Conservation (phyloP, 2,329 filamentous ascomycete genomes). For the Aspergillus ochraceus region DNA sequence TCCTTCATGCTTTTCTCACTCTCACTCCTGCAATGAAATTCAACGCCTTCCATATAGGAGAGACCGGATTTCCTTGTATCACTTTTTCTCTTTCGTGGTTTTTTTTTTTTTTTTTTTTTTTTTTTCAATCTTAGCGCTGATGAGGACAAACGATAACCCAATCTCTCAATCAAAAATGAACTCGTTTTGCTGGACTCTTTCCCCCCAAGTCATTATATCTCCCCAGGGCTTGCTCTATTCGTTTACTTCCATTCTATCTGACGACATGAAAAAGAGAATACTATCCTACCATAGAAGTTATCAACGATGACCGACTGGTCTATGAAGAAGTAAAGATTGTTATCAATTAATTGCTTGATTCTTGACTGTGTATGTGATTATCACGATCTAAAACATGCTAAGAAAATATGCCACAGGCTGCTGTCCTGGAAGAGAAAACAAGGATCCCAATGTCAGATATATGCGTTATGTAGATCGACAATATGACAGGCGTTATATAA, state of each 20-base stretch:
- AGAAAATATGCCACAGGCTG: not conserved
- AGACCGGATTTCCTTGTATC: not conserved
- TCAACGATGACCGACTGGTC: not conserved
- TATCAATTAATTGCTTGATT: not conserved
- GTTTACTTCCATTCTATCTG: not conserved
- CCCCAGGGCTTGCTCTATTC: not conserved
- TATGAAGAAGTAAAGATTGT: not conserved
- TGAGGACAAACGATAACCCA: conserved; percentile 31
- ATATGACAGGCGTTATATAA: not conserved
- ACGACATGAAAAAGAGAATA: not conserved
- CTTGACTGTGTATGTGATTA: not conserved
- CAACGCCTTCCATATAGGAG: not conserved
- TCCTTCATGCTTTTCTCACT: not conserved
- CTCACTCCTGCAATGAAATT: not conserved
- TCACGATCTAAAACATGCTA: not conserved
- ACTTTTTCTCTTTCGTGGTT: not conserved
- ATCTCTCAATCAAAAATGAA: conserved; percentile 11
- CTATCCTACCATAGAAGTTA: not conserved
- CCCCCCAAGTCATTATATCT: not conserved
- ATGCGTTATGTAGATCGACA: not conserved
- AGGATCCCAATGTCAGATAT: not conserved
- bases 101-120: not conserved
- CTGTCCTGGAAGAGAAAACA: not conserved
- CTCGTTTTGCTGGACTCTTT: not conserved
- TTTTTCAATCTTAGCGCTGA: conserved; percentile 20